Evolutionary conservation across 371 early-diverging fungal species (phyloP), one percentile per base, ranked within the genome.

Genomic region (Apophysomyces elegans): DNA sequence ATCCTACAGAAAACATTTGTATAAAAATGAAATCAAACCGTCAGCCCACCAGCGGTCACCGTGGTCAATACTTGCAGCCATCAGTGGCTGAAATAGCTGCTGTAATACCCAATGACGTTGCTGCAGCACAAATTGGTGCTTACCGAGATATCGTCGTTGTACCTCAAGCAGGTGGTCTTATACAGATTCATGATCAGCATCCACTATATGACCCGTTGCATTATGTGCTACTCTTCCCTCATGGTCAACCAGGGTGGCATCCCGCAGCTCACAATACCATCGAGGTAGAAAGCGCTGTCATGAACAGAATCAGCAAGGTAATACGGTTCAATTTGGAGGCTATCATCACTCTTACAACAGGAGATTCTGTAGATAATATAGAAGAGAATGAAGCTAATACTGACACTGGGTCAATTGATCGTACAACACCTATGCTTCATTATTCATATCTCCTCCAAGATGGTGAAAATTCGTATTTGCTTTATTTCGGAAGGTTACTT

Each of bases 181-280:
- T 47, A 35, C 64, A 45, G 2, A 64, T 64, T 13, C 3, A 56
- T 37, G 64, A 64, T 11, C n/a, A 37, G 14, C 64, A 64, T 64
- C 57, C 64, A 5, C 41, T 57, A 8, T 64, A 58, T 35, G 58
- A 64, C 41, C 64, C 64, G 21, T 3, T 64, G 9, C 64, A 64
- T 44, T 64, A 64, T 35, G 64, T 64, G 21, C 41, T 64, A 13
- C 14, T 64, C 7, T 64, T 64, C 18, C 64, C 64, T 4, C 7
- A 16, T 3, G 57, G 38, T 3, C 41, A 64, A 36, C 58, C 14
- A 11, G 56, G 64, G 16, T 63, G 63, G 63, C 35, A 8, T 37
- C 26, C 26, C 26, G 2, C 58, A 41, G 13, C 41, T 12, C 41
- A 9, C 41, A 7, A 26, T 26, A 26, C 26, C 26, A 26, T 26